Evolutionary conservation across 306 rosid genomes (phyloP).

Genomic region (Astragalus glycyphyllos): DNA sequence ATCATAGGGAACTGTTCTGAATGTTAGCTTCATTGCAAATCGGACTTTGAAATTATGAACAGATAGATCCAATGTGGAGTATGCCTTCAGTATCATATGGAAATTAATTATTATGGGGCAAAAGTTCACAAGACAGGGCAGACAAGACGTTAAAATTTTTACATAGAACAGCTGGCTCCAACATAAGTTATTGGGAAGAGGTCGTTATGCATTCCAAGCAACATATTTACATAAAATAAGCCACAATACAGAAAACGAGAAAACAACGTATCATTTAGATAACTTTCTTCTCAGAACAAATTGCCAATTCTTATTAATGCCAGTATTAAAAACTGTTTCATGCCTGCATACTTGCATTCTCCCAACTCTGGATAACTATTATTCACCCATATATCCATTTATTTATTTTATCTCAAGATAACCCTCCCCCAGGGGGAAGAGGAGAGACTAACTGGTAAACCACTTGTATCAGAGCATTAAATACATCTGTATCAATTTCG

Average conservation of each 20-base stretch:
- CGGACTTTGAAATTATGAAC: slow-evolving; percentile 79
- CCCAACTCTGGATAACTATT: slow-evolving; percentile 16
- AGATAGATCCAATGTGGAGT: slow-evolving; percentile 83
- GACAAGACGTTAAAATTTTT: slow-evolving; percentile 40
- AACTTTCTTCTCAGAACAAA: slow-evolving; percentile 35
- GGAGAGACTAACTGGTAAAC: slow-evolving; percentile 31
- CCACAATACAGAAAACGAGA: slow-evolving; percentile 34
- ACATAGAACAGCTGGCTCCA: slow-evolving; percentile 33
- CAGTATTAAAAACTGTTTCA: slow-evolving; percentile 4
- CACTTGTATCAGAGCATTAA: slow-evolving; percentile 30
- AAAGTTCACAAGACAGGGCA: slow-evolving; percentile 23
- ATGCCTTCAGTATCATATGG: slow-evolving; percentile 74
- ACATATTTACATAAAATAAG: slow-evolving; percentile 16
- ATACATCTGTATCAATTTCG: slow-evolving; percentile 33
- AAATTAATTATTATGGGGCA: slow-evolving; percentile 42
- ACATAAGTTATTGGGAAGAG: slow-evolving; percentile 3
- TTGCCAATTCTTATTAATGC: background rate
- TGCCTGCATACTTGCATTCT: background rate
- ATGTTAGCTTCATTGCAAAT: slow-evolving; percentile 91
- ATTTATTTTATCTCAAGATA: slow-evolving; percentile 21
- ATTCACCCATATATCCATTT: slow-evolving; percentile 18
- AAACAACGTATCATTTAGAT: background rate
- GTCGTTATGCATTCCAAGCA: slow-evolving; percentile 22
- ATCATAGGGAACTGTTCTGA: slow-evolving; percentile 75
- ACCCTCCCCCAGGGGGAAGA: background rate